Evolutionary conservation across 805 yeast genomes (phyloP).

Genomic region (Ogataea degrootiae): DNA sequence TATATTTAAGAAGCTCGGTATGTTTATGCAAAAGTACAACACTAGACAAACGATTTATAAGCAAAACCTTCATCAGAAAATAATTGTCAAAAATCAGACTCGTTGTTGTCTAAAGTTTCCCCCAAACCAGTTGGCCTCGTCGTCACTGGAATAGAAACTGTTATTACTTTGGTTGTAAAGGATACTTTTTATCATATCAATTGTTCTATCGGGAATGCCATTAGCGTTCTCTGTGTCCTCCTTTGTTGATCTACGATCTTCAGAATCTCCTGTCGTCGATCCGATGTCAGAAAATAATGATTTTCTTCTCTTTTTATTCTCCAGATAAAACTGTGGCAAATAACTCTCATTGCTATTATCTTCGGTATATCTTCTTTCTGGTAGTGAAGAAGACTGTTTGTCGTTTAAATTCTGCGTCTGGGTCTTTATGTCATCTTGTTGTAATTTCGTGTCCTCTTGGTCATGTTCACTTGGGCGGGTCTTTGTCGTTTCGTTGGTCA

Average conservation of each 20-base stretch:
- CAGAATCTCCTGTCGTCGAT: neutral
- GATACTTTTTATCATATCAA: constrained; percentile 6
- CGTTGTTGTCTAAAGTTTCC: constrained; percentile 15
- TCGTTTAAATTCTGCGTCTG: too few species aligned
- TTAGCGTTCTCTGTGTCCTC: neutral
- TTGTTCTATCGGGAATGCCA: constrained; percentile 3
- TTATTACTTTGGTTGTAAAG: constrained; percentile 6
- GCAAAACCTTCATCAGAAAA: too few species aligned
- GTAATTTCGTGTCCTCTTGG: neutral
- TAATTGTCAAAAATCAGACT: constrained; percentile 3
- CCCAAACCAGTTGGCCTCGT: constrained; percentile 23
- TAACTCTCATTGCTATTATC: constrained; percentile 5
- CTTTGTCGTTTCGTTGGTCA: constrained; percentile 12
- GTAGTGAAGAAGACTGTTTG: too few species aligned
- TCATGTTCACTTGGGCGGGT: constrained; percentile 4
- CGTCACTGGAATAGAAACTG: constrained; percentile 14
- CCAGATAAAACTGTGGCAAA: constrained; percentile 3
- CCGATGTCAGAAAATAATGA: neutral
- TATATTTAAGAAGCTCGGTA: too few species aligned
- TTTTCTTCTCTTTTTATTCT: constrained; percentile 7
- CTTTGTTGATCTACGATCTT: constrained; percentile 1
- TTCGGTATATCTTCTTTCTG: neutral
- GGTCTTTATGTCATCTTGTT: neutral
- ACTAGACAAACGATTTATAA: too few species aligned
- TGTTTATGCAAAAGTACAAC: too few species aligned